Evolutionary conservation across 2,329 filamentous ascomycete genomes (phyloP), one percentile per base, ranked within the genome.

Genomic region (Colletotrichum paranaense): DNA sequence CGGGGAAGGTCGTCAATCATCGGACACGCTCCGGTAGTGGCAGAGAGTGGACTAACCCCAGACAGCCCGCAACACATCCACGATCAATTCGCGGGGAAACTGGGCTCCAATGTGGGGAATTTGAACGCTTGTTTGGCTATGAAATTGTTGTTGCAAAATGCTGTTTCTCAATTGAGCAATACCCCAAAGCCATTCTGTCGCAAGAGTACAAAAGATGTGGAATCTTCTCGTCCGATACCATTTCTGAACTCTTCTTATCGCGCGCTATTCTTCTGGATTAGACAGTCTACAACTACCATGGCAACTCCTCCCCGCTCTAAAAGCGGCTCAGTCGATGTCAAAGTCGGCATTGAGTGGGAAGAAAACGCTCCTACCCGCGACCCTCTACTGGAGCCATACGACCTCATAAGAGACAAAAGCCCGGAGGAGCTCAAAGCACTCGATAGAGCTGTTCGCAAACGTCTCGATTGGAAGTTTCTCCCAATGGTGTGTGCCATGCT

Each of bases 401-500:
- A 75, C 8, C 72, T 76, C 19, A 73, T 76, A 32, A 62, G 62
- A 12, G 67, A 76, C 55, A 76, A 73, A 74, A 76, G 69, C 38
- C 75, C 74, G 1, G 76, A 77, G n/a, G 74, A 78, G 3, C 75
- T 80, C 42, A 72, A 77, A 14, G 60, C 67, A 16, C 52, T 77
- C 7, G 64, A 76, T 24, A 80, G 79, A 59, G 62, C 74, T 1
- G 65, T 80, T 0, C 32, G 32, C 32, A 35, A 12, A 35, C 32
- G 1, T 5, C 32, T 35, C 11, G 32, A 35, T 5, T 35, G 32
- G 32, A 76, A 71, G 5, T 80, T 80, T 16, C 69, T 80, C 0
- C 78, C 79, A 3, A 77, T 78, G 74, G 75, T 80, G 0, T 76
- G 78, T 11, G 72, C 77, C 5, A 81, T 81, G 79, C 67, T 81